Evolutionary conservation across 1,284 basidiomycete species (phyloP).

Genomic region (Ceratobasidium sp.): DNA sequence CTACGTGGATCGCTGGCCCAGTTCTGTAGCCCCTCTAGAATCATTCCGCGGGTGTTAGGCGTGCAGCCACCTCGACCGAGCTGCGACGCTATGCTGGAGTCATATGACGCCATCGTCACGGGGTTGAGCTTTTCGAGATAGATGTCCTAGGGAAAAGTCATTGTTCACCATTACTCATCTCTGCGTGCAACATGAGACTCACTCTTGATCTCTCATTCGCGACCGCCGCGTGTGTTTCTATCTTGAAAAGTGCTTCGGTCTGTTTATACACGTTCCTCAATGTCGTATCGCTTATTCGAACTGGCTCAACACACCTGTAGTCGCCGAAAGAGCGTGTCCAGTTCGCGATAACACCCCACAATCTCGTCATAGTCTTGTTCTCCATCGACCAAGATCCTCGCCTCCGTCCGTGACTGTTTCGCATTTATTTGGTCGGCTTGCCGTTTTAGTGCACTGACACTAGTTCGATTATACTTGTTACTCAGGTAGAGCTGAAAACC

Average conservation of each 20-base stretch:
- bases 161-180: not conserved
- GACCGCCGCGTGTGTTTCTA: too few relatives aligned
- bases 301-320: not conserved
- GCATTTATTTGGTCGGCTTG: not conserved
- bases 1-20: constrained; percentile 44
- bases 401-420: not conserved
- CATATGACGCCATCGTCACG: not conserved
- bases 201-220: not conserved
- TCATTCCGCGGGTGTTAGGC: constrained; percentile 47
- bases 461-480: too few relatives aligned
- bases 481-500: too few relatives aligned
- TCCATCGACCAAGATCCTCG: not conserved
- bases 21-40: constrained; percentile 45
- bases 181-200: not conserved
- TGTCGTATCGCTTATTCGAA: too few relatives aligned
- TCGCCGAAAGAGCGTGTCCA: not conserved
- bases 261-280: not conserved
- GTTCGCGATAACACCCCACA: not conserved
- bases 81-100: not conserved
- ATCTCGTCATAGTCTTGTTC: not conserved
- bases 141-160: not conserved
- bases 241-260: not conserved
- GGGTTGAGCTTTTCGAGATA: not conserved
- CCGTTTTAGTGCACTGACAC: not conserved
- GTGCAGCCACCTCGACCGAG: constrained; percentile 22